These are phyloP conservation scores for Yamadazyma membranifaciens DNA, from an alignment of 1,139 yeast genomes.

Conservation along the genomic window DNA sequence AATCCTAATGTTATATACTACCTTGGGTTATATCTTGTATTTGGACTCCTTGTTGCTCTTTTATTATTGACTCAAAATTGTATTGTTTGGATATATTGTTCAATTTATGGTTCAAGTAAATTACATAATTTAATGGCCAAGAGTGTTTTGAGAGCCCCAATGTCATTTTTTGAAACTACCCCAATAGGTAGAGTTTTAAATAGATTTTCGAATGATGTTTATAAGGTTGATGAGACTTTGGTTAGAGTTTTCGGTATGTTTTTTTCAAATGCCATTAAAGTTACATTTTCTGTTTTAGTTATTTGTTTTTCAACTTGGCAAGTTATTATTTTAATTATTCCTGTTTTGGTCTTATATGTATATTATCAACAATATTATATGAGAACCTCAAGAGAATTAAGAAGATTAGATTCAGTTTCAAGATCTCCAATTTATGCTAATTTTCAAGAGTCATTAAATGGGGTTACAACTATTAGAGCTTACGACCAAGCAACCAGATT, in stretches of 20 bases:
- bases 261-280: conserved; percentile 69
- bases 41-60: conserved; percentile 66
- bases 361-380: conserved; percentile 89
- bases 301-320: conserved; percentile 89
- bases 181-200: conserved; percentile 94
- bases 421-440: conserved; percentile 95
- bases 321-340: conserved; percentile 68
- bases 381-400: conserved; percentile 88
- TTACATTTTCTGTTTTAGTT: conserved; percentile 77
- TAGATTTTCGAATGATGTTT: conserved; percentile 91
- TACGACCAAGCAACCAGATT: conserved; percentile 77
- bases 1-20: conserved; percentile 73
- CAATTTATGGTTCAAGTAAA: conserved; percentile 76
- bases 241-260: conserved; percentile 85
- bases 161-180: conserved; percentile 96
- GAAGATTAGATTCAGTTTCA: conserved; percentile 91
- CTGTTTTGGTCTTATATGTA: conserved; percentile 68
- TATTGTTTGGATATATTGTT: conserved; percentile 78
- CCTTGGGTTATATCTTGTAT: conserved; percentile 69
- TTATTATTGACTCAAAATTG: conserved; percentile 66
- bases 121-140: conserved; percentile 79
- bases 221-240: conserved; percentile 84
- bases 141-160: conserved; percentile 86
- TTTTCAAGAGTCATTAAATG: conserved; percentile 92
- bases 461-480: conserved; percentile 88